Base-by-base conservation (phyloP, 2,329 filamentous ascomycete genomes). In the Amauroascus verrucosus region DNA sequence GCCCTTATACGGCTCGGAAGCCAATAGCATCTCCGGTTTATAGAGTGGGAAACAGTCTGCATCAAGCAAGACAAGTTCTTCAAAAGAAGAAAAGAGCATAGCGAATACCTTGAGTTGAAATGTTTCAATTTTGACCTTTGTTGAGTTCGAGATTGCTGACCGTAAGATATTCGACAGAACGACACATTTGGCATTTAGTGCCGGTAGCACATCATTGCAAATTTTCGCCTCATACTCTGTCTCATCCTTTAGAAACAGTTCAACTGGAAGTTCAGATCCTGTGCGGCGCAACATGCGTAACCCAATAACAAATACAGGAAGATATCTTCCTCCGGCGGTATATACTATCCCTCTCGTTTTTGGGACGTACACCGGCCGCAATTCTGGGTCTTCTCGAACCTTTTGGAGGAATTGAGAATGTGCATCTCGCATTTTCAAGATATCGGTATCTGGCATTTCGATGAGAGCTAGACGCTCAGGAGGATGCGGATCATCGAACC, bases 51-150 rank as follows among this genome's bases (percentile, higher is more conserved):
- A 79, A 58, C 71, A 73, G 59, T 81, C 78, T 54, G 76, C 75
- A 60, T 82, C 79, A 60, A 82, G 72, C 64, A 78, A 80, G 28
- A 82, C 68, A n/a, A 80, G 71, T 51, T 80, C 72, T 59, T 80
- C 75, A 58, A 81, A 82, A 5, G 77, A 75, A 2, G 78, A 80
- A 57, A 81, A 76, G 2, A 82, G 67, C 26, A 82, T 72, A 2
- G 78, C 70, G 57, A 81, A 75, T 32, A 76, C 69, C 62, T 81
- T 81, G 66, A 76, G 75, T 61, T 82, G 78, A 61, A 72, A 81
- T 51, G 71, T 67, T 20, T 63, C 65, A 50, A 77, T 68, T 28
- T 63, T 58, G 7, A 66, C 60, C 32, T 65, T 61, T 2, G 59
- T 58, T 1, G 62, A 60, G 47, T 54, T 44, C 2, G 43, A 26